phyloP scores from a whole-genome alignment of 2,329 filamentous ascomycete genomes.

The Ophiostoma sp. region DNA sequence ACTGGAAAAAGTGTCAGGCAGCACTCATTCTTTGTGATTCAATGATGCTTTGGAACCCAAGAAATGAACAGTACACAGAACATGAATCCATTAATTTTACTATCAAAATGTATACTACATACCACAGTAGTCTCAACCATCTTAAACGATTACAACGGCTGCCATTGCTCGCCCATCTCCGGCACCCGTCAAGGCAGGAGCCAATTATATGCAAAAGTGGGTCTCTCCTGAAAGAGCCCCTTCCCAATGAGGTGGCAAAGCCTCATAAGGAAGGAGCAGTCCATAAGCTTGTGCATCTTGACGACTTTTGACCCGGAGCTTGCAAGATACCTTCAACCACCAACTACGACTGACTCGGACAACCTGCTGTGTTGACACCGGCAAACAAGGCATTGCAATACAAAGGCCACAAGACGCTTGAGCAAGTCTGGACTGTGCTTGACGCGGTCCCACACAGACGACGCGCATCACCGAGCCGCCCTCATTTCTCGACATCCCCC shows the following conservation, averaged over 20 bases:
- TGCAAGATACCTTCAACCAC: not conserved
- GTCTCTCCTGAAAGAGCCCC: constrained; percentile 16
- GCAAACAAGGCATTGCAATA: not conserved
- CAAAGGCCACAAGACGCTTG: not conserved
- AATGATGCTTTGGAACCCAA: not conserved
- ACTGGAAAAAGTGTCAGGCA: not conserved
- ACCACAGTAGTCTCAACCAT: not conserved
- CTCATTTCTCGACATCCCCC: constrained; percentile 13
- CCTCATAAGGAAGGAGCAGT: constrained; percentile 5
- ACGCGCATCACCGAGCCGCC: constrained; percentile 1
- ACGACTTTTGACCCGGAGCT: constrained; percentile 3
- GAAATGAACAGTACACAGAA: not conserved
- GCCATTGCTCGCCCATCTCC: not conserved
- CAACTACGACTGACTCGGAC: constrained; percentile 1
- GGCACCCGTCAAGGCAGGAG: not conserved
- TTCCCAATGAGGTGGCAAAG: constrained; percentile 9
- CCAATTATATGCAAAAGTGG: not conserved
- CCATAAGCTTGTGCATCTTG: not conserved
- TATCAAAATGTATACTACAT: too few species aligned
- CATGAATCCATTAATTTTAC: not conserved
- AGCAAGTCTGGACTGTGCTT: not conserved
- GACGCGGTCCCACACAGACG: constrained; percentile 12
- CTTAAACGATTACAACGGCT: not conserved
- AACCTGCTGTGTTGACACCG: not conserved
- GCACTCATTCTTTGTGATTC: not conserved